phyloP scores from a whole-genome alignment of 345 rosid species.

The Rhizophora mangle region DNA sequence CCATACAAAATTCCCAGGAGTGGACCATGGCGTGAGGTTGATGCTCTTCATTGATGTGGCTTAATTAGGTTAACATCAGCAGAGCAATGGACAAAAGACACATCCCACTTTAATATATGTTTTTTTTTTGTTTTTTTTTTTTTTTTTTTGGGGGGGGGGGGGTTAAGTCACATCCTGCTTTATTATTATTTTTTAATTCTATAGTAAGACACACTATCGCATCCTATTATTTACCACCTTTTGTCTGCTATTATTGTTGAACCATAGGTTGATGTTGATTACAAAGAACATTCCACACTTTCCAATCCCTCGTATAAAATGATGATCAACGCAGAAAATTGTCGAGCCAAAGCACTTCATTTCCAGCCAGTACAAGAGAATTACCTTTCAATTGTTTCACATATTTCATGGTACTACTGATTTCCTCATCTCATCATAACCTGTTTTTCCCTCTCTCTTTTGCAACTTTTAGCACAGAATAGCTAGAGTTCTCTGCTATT shows the following conservation, averaged over 20 bases:
- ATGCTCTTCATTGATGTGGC: conserved; percentile 42
- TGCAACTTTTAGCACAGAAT: neutral
- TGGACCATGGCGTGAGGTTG: conserved; percentile 46
- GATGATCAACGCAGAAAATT: conserved; percentile 12
- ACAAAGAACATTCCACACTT: conserved; percentile 31
- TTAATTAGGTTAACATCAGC: conserved; percentile 15
- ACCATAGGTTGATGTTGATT: conserved; percentile 33
- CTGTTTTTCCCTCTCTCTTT: neutral
- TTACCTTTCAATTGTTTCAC: no score
- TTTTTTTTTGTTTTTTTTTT: no score
- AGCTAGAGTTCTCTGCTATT: neutral
- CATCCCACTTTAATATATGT: neutral
- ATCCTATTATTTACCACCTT: conserved; percentile 27
- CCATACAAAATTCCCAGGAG: conserved; percentile 15
- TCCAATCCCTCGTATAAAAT: conserved; percentile 21
- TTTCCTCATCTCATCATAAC: neutral
- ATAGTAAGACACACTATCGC: conserved; percentile 10
- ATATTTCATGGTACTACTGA: no score
- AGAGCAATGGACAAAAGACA: conserved; percentile 22
- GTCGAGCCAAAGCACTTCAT: neutral
- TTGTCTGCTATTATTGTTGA: conserved; percentile 18
- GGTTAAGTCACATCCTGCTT: neutral
- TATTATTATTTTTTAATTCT: neutral
- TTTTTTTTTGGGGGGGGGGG: no score
- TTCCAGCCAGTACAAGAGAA: no score